Evolutionary conservation across 495 filamentous ascomycete genomes (phyloP), one percentile per base, ranked within the genome.

Genomic region (Aspergillus bridgeri): DNA sequence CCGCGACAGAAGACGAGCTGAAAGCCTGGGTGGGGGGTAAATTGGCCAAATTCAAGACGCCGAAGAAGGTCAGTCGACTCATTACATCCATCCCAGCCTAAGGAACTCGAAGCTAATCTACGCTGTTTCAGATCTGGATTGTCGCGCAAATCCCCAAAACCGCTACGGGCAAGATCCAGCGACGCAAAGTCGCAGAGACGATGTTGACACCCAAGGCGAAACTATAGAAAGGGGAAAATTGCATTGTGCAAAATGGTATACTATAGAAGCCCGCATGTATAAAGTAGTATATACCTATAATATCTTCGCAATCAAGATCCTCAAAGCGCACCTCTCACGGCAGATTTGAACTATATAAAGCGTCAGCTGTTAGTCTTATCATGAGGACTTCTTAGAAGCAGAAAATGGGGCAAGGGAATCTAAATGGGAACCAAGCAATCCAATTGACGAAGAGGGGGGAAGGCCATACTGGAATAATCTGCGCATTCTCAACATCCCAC

Each of bases 121-220:
- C 18, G 17, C n/a, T n/a, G n/a, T 17, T 20, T 7, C 43, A 89
- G 86, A 75, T 92, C 23, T 93, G 86, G 71, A 90, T 91, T 60
- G 89, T 87, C 6, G 78, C 89, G 53, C 72, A 83, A 55, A 92
- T 94, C 83, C 90, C 90, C 38, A 93, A 93, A 76, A 95, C 90
- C 21, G 88, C 90, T n/a, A 95, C 90, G 7, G 90, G 90, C 24
- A 95, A 93, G 76, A 85, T 93, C 52, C 90, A 93, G 72, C 74
- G 90, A 53, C 79, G 89, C 29, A 86, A 89, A 59, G 89, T 93
- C 11, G 90, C 90, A 5, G 87, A 92, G 71, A 78, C 80, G 15
- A 92, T 94, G 87, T 72, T 82, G 66, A 87, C 84, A 48, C 69
- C 66, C 17, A 75, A 70, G 60, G 64, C 75, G 11, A 78, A 75